Evolutionary conservation across 345 rosid genomes (phyloP), one percentile per base, ranked within the genome.

Genomic region (Rhodamnia argentea): DNA sequence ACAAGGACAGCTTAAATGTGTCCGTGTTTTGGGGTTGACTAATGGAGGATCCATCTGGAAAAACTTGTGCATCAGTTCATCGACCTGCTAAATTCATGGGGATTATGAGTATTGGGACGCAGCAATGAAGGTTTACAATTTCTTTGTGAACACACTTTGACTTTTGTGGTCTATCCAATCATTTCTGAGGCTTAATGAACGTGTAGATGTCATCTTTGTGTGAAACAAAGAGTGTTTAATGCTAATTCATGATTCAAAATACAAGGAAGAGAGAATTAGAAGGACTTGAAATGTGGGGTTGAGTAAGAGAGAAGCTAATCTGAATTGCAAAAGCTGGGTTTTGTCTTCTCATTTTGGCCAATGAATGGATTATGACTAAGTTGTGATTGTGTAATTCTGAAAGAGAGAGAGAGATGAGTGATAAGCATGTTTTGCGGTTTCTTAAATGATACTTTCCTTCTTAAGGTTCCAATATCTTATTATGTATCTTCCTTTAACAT

Each of bases 41-140:
- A 87, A 51, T 83, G 85, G 22, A 88, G 84, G 83, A 58, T 83
- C 47, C 91, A 92, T 92, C 85, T 84, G 90, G 91, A 10, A 70
- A 91, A 90, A 87, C 94, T 92, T 96, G 92, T 87, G 86, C 52
- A 88, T 82, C 74, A 93, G 91, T 92, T 86, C 82, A 91, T 85
- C 84, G 83, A 90, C 74, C 85, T 81, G 89, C 95, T 89, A 57
- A 87, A 92, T 91, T 92, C 56, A 88, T 88, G 93, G 93, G 86
- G 24, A 82, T 27, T 74, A 75, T 52, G 89, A 86, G 53, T 62
- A 88, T 37, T 70, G 13, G 78, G 78, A 0, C 78, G 18, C 24
- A 10, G 0, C 47, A 0, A 70, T 10, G 47, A 32, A 70, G 78
- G 47, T 18, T 81, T 89, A 84, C 70, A 88, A 86, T 87, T 91